phyloP scores from a whole-genome alignment of 306 rosid species.

The Cucumis melo region DNA sequence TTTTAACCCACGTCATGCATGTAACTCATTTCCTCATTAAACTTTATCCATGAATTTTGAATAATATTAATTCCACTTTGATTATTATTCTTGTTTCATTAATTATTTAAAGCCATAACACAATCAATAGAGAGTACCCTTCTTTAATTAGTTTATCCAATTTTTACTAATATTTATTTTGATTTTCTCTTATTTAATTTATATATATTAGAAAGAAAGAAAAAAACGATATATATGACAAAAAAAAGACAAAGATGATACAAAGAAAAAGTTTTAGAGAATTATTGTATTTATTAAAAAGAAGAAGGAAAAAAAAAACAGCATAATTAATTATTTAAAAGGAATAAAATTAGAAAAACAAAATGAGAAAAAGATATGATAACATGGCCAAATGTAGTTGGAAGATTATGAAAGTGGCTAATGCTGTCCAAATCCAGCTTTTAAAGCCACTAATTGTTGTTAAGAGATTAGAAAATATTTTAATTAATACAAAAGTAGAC shows the following conservation, averaged over 20 bases:
- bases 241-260: neutral
- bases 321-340: neutral
- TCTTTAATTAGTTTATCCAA: no score
- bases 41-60: no score
- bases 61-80: no score
- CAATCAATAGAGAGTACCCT: no score
- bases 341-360: neutral
- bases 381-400: neutral
- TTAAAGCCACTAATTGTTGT: conserved; percentile 8
- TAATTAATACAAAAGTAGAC: neutral
- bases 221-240: no score
- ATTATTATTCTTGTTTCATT: no score
- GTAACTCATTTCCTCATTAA: no score
- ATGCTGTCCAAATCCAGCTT: conserved; percentile 8
- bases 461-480: neutral
- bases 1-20: no score
- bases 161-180: no score
- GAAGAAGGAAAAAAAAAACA: neutral
- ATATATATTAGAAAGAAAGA: no score
- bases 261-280: neutral
- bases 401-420: neutral
- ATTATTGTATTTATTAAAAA: neutral
- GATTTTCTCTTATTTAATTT: no score
- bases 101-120: no score
- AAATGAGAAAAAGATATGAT: neutral